phyloP scores from a whole-genome alignment of 306 rosid genomes.

The Mimosa bimucronata region DNA sequence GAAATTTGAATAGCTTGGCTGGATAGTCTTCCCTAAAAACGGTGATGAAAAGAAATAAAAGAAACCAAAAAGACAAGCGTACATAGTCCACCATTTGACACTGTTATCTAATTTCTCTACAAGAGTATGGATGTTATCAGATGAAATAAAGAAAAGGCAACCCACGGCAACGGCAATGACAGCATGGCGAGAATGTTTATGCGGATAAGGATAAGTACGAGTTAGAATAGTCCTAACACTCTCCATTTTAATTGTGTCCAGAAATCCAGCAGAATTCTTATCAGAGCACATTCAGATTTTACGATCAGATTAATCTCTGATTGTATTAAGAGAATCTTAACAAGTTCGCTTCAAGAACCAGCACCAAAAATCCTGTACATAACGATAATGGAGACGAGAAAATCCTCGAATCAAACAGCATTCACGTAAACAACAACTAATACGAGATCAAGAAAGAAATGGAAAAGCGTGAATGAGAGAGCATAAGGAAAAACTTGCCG shows the following conservation, averaged over 20 bases:
- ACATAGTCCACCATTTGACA: slow-evolving; percentile 98
- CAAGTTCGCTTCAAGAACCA: slow-evolving; percentile 32
- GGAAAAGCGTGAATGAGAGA: slow-evolving; percentile 34
- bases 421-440: neutral
- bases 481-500: slow-evolving; percentile 30
- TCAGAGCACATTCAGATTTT: slow-evolving; percentile 56
- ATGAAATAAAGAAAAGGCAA: slow-evolving; percentile 94
- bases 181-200: slow-evolving; percentile 97
- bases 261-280: slow-evolving; percentile 58
- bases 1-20: slow-evolving; percentile 98
- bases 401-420: slow-evolving; percentile 14
- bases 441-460: slow-evolving; percentile 6
- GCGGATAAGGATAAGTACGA: slow-evolving; percentile 90
- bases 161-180: slow-evolving; percentile 91
- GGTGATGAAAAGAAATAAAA: slow-evolving; percentile 99
- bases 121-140: slow-evolving; percentile 90
- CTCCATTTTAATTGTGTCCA: slow-evolving; percentile 85
- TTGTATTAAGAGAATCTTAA: slow-evolving; percentile 27
- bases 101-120: slow-evolving; percentile 92
- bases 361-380: slow-evolving; percentile 49
- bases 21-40: slow-evolving; percentile 91
- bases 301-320: slow-evolving; percentile 22
- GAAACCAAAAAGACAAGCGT: slow-evolving; percentile 83
- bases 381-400: slow-evolving; percentile 17
- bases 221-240: slow-evolving; percentile 88